Evolutionary conservation across 148 eudicot species (phyloP).

Genomic region (Rhododendron mucronatum): DNA sequence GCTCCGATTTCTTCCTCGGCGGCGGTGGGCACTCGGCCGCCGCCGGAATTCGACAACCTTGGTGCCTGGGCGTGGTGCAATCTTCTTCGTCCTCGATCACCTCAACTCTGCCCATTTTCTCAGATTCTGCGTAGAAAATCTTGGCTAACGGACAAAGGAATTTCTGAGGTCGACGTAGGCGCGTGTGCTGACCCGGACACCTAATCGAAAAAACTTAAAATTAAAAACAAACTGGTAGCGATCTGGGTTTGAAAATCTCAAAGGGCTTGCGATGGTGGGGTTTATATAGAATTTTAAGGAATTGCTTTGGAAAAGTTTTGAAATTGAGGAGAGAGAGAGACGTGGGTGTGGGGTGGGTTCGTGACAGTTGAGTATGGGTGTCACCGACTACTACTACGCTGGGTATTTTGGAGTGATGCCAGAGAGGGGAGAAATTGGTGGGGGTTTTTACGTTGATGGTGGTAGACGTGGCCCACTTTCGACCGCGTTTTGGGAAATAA

Average conservation of each 20-base stretch:
- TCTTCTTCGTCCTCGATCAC: conserved; percentile 7
- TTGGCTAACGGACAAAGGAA: background rate
- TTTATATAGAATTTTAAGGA: background rate
- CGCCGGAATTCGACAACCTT: conserved; percentile 20
- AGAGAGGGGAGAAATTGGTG: background rate
- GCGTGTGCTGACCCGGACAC: background rate
- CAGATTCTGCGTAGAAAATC: background rate
- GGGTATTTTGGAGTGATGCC: background rate
- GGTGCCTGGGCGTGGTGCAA: conserved; percentile 22
- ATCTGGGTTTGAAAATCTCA: background rate
- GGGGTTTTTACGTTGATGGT: background rate
- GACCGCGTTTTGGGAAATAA: background rate
- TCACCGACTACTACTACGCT: background rate
- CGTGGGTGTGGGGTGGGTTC: background rate
- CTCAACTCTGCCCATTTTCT: background rate
- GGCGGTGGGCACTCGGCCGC: conserved; percentile 18
- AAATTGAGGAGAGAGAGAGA: background rate
- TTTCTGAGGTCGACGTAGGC: background rate
- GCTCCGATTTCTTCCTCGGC: conserved; percentile 19
- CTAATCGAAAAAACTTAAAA: background rate
- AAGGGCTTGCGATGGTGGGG: background rate
- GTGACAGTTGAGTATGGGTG: conserved; percentile 1
- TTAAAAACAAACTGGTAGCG: background rate
- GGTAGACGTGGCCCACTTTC: background rate
- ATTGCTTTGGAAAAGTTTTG: background rate